Evolutionary conservation across 2,329 filamentous ascomycete genomes (phyloP).

Genomic region (Aspergillus sergii): DNA sequence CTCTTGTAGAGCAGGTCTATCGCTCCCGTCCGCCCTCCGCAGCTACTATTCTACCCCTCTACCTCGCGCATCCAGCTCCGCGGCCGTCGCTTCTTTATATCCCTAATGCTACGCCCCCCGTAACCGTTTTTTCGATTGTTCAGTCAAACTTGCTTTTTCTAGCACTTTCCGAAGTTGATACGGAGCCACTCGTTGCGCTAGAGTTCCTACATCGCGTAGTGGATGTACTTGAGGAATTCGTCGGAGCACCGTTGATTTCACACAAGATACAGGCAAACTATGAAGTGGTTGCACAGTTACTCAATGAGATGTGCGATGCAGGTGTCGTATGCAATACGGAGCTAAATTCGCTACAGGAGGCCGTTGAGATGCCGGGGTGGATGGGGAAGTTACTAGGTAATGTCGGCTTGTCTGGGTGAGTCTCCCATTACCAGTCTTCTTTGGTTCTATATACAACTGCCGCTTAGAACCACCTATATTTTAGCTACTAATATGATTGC

Average conservation of each 20-base stretch:
- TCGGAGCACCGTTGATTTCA: constrained; percentile 82
- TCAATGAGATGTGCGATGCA: constrained; percentile 95
- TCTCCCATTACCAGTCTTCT: not conserved
- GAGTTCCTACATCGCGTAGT: constrained; percentile 94
- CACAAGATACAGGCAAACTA: constrained; percentile 87
- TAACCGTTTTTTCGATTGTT: constrained; percentile 82
- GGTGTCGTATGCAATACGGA: constrained; percentile 89
- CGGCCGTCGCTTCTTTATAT: constrained; percentile 87
- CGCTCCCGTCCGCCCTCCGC: constrained; percentile 78
- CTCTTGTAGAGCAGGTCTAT: constrained; percentile 88
- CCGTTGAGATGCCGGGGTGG: constrained; percentile 88
- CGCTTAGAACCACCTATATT: not conserved
- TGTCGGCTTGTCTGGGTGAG: constrained; percentile 77
- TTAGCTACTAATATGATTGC: not conserved
- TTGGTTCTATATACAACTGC: not conserved
- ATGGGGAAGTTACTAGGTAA: constrained; percentile 86
- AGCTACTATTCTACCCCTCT: constrained; percentile 77
- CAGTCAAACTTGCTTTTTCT: constrained; percentile 87
- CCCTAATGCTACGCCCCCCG: constrained; percentile 78
- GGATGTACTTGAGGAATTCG: constrained; percentile 91
- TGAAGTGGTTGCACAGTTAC: constrained; percentile 88
- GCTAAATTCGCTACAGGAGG: constrained; percentile 85
- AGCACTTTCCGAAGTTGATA: constrained; percentile 80
- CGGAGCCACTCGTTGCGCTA: constrained; percentile 84
- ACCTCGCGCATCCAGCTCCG: constrained; percentile 77